These are phyloP conservation scores for Peronospora farinosa DNA, from an alignment of 352 stramenopile genomes.

Conservation along the genomic window DNA sequence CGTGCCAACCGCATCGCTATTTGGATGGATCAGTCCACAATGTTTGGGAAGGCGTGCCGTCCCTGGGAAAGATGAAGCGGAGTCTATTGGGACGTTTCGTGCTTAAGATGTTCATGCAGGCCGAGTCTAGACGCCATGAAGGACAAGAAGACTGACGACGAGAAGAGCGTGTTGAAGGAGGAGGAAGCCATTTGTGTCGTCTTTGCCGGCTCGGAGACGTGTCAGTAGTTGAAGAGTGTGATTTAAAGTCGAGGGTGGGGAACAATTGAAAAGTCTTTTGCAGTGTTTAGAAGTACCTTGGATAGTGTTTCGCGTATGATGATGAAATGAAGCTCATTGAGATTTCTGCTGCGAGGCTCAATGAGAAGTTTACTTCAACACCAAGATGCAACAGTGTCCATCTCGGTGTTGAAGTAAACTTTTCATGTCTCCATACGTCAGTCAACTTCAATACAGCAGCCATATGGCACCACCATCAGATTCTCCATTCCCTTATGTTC, in stretches of 20 bases:
- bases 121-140: conserved; percentile 28
- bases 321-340: conserved; percentile 1
- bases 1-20: conserved; percentile 32
- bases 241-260: conserved; percentile 2
- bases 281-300: conserved; percentile 4
- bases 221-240: conserved; percentile 10
- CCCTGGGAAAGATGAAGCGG: conserved; percentile 22
- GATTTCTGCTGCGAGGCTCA: too few species aligned
- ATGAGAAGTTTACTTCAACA: too few species aligned
- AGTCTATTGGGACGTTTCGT: conserved; percentile 21
- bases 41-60: conserved; percentile 22
- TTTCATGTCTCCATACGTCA: too few species aligned
- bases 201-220: conserved; percentile 23
- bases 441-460: too few species aligned
- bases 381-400: too few species aligned
- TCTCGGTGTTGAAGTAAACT: too few species aligned
- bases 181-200: conserved; percentile 28
- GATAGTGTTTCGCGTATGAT: conserved; percentile 20
- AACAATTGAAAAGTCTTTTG: background rate
- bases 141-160: conserved; percentile 23
- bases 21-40: conserved; percentile 16
- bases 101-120: conserved; percentile 30
- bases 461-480: too few species aligned
- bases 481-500: too few species aligned
- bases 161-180: conserved; percentile 25